Evolutionary conservation across 768 basidiomycete species (phyloP).

Genomic region (Cystobasidium ongulense): DNA sequence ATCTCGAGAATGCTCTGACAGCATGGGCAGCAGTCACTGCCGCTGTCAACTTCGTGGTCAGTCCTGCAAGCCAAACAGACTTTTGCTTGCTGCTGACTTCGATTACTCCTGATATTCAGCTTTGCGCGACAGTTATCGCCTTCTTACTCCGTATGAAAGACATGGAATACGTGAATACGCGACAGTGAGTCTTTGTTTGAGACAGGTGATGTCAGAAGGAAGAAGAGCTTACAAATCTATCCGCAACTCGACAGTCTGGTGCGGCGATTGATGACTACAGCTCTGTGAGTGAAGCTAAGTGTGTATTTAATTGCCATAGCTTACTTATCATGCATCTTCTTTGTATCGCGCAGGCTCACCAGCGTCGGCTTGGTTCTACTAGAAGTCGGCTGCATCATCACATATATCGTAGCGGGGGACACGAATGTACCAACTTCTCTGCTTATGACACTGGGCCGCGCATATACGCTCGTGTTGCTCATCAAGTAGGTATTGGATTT

Average conservation of each 20-base stretch:
- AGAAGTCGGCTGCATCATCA: background rate
- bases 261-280: background rate
- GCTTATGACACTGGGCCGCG: background rate
- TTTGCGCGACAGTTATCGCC: background rate
- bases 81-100: background rate
- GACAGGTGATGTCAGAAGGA: background rate
- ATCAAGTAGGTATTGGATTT: background rate
- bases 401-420: background rate
- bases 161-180: background rate
- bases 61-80: background rate
- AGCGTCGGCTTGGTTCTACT: background rate
- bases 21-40: background rate
- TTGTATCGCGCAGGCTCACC: background rate
- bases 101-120: background rate
- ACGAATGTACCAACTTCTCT: background rate
- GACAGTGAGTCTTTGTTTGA: background rate
- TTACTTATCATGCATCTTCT: background rate
- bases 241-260: background rate
- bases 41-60: background rate
- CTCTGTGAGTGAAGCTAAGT: background rate
- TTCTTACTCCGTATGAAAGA: background rate
- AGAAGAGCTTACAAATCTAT: background rate
- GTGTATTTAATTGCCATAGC: background rate
- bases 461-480: background rate
- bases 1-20: background rate